These are phyloP conservation scores for Hortiboletus flavorubellus DNA, from an alignment of 768 basidiomycete species.

Conservation along the genomic window DNA sequence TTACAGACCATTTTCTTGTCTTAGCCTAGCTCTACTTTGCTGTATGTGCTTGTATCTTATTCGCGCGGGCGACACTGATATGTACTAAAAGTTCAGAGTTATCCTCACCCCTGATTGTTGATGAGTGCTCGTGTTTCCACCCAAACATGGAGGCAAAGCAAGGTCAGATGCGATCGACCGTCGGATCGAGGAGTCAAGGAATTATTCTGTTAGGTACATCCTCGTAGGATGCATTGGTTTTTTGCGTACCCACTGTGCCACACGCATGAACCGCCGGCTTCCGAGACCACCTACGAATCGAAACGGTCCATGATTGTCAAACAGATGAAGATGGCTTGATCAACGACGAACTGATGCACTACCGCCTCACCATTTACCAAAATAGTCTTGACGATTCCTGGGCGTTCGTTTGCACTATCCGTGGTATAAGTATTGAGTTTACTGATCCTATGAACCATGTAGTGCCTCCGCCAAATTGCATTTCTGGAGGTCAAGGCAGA, in stretches of 20 bases:
- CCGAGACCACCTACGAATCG: background rate
- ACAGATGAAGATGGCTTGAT: slow-evolving; percentile 5
- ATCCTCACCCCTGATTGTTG: background rate
- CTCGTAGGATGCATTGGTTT: background rate
- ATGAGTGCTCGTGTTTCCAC: background rate
- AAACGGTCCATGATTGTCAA: background rate
- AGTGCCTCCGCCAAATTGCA: background rate
- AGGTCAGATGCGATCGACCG: slow-evolving; percentile 5
- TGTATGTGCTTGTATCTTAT: background rate
- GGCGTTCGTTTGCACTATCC: background rate
- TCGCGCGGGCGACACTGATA: background rate
- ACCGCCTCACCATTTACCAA: background rate
- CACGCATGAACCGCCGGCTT: background rate
- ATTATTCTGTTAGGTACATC: slow-evolving; percentile 1
- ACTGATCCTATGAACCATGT: background rate
- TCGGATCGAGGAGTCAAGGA: slow-evolving; percentile 2
- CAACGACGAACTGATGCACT: background rate
- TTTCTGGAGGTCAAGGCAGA: background rate
- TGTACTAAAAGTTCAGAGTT: background rate
- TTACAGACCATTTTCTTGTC: too few species aligned
- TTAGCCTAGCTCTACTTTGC: background rate
- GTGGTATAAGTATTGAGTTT: background rate
- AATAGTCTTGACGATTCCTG: background rate
- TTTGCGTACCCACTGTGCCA: background rate
- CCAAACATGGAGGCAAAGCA: background rate